A percentile compares a stretch with the other conserved stretches of the same genome.
phyloP scores from a whole-genome alignment of 2,329 filamentous ascomycete genomes.

The Phaeosphaeria sp. region DNA sequence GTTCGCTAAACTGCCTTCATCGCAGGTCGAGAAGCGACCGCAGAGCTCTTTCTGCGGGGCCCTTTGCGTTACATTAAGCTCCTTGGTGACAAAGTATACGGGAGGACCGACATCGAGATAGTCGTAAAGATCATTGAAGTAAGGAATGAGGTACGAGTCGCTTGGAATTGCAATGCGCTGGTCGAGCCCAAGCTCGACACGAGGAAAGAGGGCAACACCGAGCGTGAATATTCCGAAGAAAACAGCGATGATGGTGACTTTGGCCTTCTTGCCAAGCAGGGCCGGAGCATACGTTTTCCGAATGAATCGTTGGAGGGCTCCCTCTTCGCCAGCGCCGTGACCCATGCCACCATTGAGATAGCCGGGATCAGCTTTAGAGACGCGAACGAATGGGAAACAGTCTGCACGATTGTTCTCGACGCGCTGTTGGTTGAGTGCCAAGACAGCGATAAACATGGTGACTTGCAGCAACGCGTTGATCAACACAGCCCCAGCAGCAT shows the following conservation, averaged over 20 bases:
- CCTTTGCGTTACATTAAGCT: slow-evolving; percentile 78
- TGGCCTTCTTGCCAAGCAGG: slow-evolving; percentile 80
- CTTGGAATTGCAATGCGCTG: slow-evolving; percentile 93
- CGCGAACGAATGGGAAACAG: slow-evolving; percentile 86
- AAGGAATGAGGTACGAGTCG: slow-evolving; percentile 92
- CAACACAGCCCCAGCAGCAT: slow-evolving; percentile 93
- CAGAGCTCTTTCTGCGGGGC: slow-evolving; percentile 84
- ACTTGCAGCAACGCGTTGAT: slow-evolving; percentile 97
- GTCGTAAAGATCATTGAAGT: slow-evolving; percentile 93
- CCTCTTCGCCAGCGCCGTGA: slow-evolving; percentile 83
- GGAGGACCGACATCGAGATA: slow-evolving; percentile 93
- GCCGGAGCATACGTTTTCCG: slow-evolving; percentile 85
- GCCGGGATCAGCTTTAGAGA: slow-evolving; percentile 75
- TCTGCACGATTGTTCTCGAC: slow-evolving; percentile 90
- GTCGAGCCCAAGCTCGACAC: slow-evolving; percentile 85
- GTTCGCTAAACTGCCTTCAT: slow-evolving; percentile 82
- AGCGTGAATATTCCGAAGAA: slow-evolving; percentile 90
- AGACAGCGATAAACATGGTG: slow-evolving; percentile 93
- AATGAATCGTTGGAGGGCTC: slow-evolving; percentile 83
- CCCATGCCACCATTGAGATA: slow-evolving; percentile 68
- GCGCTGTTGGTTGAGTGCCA: slow-evolving; percentile 88
- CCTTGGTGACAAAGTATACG: slow-evolving; percentile 91
- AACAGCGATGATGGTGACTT: slow-evolving; percentile 74
- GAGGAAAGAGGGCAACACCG: slow-evolving; percentile 81
- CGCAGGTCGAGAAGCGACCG: slow-evolving; percentile 87